phyloP scores from a whole-genome alignment of 371 early-diverging fungal species.

The Mucor piriformis region DNA sequence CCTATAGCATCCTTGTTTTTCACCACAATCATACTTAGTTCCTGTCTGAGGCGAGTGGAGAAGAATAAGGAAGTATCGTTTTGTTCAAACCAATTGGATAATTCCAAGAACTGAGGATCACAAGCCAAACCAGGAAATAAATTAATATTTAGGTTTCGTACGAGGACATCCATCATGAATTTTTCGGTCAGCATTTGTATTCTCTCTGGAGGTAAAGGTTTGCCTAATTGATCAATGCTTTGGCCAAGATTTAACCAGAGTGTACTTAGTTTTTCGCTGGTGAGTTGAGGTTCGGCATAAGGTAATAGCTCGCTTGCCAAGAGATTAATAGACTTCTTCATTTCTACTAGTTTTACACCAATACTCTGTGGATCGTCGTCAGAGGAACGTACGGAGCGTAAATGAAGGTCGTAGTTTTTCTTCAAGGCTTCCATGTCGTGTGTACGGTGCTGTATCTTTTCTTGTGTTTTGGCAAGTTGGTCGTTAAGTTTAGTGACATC shows the following conservation, averaged over 20 bases:
- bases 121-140: slow-evolving; percentile 33
- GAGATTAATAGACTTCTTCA: slow-evolving; percentile 27
- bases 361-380: slow-evolving; percentile 39
- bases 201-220: slow-evolving; percentile 25
- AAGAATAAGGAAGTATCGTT: slow-evolving; percentile 17
- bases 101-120: slow-evolving; percentile 16
- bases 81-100: slow-evolving; percentile 31
- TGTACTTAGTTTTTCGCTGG: slow-evolving; percentile 32
- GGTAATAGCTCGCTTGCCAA: slow-evolving; percentile 30
- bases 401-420: slow-evolving; percentile 35
- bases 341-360: slow-evolving; percentile 14
- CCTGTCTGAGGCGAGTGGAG: slow-evolving; percentile 43
- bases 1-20: not conserved
- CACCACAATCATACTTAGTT: slow-evolving; percentile 31
- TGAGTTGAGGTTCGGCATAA: slow-evolving; percentile 25
- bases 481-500: slow-evolving; percentile 27
- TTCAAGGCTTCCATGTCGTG: slow-evolving; percentile 26
- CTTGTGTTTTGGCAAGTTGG: slow-evolving; percentile 12
- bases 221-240: slow-evolving; percentile 35
- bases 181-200: slow-evolving; percentile 49
- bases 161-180: slow-evolving; percentile 55
- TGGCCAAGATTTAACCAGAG: slow-evolving; percentile 48
- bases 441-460: slow-evolving; percentile 27
- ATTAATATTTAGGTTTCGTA: slow-evolving; percentile 43
- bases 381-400: slow-evolving; percentile 40